Conservation (phyloP, 768 basidiomycete genomes). For the Nevesoporus exiguus region DNA sequence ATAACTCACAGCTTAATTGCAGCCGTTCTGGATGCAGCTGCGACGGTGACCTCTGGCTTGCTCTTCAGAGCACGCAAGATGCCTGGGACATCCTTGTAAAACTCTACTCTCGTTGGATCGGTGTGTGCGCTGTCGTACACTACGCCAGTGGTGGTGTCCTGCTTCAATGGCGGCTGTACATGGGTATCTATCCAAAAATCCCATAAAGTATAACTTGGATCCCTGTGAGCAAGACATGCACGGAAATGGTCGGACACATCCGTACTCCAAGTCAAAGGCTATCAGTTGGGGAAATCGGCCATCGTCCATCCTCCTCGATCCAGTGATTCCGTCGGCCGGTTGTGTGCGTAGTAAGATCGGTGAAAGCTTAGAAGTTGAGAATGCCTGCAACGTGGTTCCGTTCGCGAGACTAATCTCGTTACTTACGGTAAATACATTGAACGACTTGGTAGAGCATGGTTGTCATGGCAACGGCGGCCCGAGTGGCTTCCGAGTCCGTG, state of each 20-base stretch:
- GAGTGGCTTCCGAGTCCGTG: too few relatives aligned
- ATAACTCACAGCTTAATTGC: constrained; percentile 71
- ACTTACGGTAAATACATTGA: too few relatives aligned
- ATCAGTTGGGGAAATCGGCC: constrained; percentile 55
- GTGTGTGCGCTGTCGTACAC: constrained; percentile 26
- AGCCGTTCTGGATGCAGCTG: constrained; percentile 71
- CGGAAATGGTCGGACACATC: constrained; percentile 6
- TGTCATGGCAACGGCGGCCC: too few relatives aligned
- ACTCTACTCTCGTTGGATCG: constrained; percentile 42
- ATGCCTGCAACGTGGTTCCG: too few relatives aligned
- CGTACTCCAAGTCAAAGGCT: constrained; percentile 82
- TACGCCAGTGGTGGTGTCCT: constrained; percentile 31
- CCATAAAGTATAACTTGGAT: constrained; percentile 77
- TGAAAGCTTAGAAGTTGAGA: too few relatives aligned
- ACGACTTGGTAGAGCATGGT: too few relatives aligned
- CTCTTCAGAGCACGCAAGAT: constrained; percentile 60
- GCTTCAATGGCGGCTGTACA: constrained; percentile 54
- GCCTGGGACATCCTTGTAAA: constrained; percentile 74
- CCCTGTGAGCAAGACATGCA: background rate
- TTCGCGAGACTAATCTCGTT: too few relatives aligned
- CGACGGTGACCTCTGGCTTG: constrained; percentile 48
- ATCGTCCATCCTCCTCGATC: constrained; percentile 15
- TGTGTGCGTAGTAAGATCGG: too few relatives aligned
- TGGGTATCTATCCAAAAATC: constrained; percentile 85
- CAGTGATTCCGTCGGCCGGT: background rate